Evolutionary conservation across 2,329 filamentous ascomycete species (phyloP), one percentile per base, ranked within the genome.

Genomic region (Monosporascus cannonballus): DNA sequence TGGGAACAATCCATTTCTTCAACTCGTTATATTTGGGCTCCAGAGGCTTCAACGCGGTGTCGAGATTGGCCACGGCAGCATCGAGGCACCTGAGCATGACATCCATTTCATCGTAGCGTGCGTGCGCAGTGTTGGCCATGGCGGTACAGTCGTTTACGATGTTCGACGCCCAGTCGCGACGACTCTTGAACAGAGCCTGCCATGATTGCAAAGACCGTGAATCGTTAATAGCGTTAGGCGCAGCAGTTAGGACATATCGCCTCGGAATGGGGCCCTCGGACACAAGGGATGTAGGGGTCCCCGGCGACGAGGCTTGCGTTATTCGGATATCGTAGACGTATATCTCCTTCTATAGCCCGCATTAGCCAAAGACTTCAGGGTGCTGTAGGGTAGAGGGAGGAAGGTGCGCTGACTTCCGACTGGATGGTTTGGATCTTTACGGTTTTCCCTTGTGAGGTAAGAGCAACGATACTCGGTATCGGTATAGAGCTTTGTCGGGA

Each of bases 321-420:
- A 87, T 83, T 60, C 86, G 84, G 56, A 91, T 87, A 70, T 96
- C 91, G 71, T 96, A 99, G 50, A 97, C 83, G 68, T 89, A 97
- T 53, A 99, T 85, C 68, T 97, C 91, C 60, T 84, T 89, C 87
- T 95, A 61, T 27, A 48, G 44, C 34, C 24, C 5, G 25, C 24
- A 30, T 59, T 46, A 64, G 56, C 42, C 46, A 14, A 8, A 41
- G 24, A 34, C 20, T 14, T 34, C 18, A 17, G 52, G 22, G 38
- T 39, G 36, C 18, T 49, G 34, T 17, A 38, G 34, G 34, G 20
- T 39, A 47, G 39, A 45, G 34, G 52, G 54, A 47, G 48, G 37
- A 38, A 70, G 30, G 30, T 34, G 30, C 30, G 38, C 75, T 42
- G 73, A 90, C 89, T 81, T 96, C 93, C 37, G 83, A 84, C 59